Percentiles rank a stretch among this genome's conserved stretches.
phyloP scores from a whole-genome alignment of 208 protist genomes.

The Acanthamoeba sp. region DNA sequence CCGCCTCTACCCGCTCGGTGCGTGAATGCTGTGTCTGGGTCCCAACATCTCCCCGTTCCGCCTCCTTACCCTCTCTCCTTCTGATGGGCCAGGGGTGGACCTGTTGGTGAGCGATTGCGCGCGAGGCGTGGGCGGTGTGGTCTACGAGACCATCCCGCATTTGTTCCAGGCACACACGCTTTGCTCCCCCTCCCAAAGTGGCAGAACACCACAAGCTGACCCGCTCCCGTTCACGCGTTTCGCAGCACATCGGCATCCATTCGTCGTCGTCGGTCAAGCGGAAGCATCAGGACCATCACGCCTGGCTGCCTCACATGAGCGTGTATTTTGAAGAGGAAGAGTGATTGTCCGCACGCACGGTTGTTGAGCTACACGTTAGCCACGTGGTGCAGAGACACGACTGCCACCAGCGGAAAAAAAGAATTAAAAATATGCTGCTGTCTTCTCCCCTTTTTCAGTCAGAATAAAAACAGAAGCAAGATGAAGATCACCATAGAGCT shows the following conservation, averaged over 20 bases:
- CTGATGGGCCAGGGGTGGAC: neutral
- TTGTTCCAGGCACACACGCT: neutral
- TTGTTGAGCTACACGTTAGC: too few species aligned
- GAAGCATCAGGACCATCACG: neutral
- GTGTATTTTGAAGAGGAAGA: conserved; percentile 8
- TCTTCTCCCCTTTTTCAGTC: too few species aligned
- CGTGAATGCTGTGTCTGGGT: neutral
- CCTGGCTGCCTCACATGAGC: conserved; percentile 51
- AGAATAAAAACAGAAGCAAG: neutral
- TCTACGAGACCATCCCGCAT: conserved; percentile 49
- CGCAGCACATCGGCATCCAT: conserved; percentile 35
- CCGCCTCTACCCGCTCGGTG: conserved; percentile 33
- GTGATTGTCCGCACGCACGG: too few species aligned
- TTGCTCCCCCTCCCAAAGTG: too few species aligned
- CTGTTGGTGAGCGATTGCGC: conserved; percentile 22
- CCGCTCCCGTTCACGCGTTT: too few species aligned
- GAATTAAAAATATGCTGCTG: neutral
- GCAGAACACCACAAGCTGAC: too few species aligned
- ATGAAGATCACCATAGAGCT: conserved; percentile 71
- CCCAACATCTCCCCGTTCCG: neutral
- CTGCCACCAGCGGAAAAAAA: neutral
- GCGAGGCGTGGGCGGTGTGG: conserved; percentile 5
- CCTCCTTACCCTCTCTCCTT: neutral
- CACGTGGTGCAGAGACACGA: too few species aligned
- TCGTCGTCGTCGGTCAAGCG: conserved; percentile 18